These are phyloP conservation scores for Phytopythium helicoides DNA, from an alignment of 352 stramenopile genomes.

Conservation along the genomic window DNA sequence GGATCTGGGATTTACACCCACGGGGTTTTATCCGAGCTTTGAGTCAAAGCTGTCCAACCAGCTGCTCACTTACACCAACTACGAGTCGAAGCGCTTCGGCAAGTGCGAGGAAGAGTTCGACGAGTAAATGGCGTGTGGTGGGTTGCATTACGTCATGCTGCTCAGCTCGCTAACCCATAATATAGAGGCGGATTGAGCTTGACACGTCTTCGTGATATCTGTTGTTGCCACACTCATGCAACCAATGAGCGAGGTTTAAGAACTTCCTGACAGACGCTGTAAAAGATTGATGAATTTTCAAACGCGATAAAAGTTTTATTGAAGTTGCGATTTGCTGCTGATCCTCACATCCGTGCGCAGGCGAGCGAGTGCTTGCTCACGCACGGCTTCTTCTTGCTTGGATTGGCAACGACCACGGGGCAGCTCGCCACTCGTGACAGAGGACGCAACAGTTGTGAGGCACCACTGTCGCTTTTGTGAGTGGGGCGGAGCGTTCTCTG, in stretches of 20 bases:
- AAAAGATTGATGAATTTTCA: neutral
- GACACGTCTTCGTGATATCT: neutral
- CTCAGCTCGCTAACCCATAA: neutral
- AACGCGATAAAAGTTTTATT: neutral
- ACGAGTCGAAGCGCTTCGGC: conserved; percentile 41
- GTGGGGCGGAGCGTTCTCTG: too few relatives aligned
- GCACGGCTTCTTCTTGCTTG: conserved; percentile 4
- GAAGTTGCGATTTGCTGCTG: neutral
- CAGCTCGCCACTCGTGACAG: too few relatives aligned
- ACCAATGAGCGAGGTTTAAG: too few relatives aligned
- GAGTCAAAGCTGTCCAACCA: conserved; percentile 55
- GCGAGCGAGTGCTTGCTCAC: conserved; percentile 1
- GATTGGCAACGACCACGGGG: too few relatives aligned
- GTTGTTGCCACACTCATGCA: neutral
- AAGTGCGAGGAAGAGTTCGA: conserved; percentile 23
- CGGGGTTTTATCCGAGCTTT: conserved; percentile 45
- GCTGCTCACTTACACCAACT: conserved; percentile 55
- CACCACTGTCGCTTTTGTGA: too few relatives aligned
- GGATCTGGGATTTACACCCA: conserved; percentile 43
- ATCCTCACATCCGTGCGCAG: neutral
- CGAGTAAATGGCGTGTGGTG: too few relatives aligned
- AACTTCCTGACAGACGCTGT: neutral
- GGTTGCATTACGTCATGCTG: too few relatives aligned
- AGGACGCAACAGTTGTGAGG: too few relatives aligned
- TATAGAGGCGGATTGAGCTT: neutral